These are phyloP conservation scores for Barnettozyma sucrosica DNA, from an alignment of 805 yeast genomes.

Conservation along the genomic window DNA sequence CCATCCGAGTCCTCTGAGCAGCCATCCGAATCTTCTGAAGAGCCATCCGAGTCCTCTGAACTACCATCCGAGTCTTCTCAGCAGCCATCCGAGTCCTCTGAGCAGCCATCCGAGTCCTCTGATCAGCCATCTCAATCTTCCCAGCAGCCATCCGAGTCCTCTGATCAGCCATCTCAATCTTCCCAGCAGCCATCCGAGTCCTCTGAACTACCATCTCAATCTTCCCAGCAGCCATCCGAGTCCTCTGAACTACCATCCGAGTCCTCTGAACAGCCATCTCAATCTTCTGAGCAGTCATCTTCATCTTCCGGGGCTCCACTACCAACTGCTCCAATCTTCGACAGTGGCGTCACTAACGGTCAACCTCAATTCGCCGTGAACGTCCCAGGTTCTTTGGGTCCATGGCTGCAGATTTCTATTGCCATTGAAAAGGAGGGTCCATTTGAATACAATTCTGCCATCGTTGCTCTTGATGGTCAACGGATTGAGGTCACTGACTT, in stretches of 20 bases:
- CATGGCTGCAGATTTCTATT: slow-evolving; percentile 15
- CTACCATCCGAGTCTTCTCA: background rate
- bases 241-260: background rate
- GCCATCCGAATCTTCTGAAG: background rate
- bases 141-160: background rate
- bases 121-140: background rate
- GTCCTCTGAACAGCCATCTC: background rate
- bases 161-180: background rate
- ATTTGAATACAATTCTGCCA: slow-evolving; percentile 8
- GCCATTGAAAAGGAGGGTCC: slow-evolving; percentile 4
- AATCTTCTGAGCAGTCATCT: background rate
- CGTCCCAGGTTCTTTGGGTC: slow-evolving; percentile 18
- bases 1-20: background rate
- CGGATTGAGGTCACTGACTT: background rate
- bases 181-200: background rate
- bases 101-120: background rate
- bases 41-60: background rate
- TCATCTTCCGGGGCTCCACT: background rate
- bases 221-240: background rate
- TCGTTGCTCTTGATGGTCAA: slow-evolving; percentile 9
- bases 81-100: background rate
- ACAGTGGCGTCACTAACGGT: slow-evolving; percentile 7
- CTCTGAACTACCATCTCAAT: no score
- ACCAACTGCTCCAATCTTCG: background rate
- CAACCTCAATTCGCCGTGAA: slow-evolving; percentile 12